Evolutionary conservation across 495 filamentous ascomycete species (phyloP).

Genomic region (Podospora bellae-mahoneyi): DNA sequence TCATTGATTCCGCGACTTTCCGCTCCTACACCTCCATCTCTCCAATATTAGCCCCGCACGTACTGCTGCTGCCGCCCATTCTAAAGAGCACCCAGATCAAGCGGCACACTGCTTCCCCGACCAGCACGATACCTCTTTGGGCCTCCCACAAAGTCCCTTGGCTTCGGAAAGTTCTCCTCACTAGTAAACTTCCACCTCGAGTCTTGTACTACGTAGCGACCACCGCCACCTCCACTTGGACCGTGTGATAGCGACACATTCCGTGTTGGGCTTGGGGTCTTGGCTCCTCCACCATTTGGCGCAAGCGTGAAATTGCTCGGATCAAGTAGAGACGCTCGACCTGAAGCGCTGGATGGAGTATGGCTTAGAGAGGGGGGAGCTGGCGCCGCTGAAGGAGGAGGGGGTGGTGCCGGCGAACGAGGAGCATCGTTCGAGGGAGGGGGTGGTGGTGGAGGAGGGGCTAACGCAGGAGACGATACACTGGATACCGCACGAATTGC

Average conservation of each 20-base stretch:
- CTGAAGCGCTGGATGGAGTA: constrained; percentile 34
- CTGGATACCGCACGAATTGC: constrained; percentile 48
- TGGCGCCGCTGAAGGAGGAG: constrained; percentile 34
- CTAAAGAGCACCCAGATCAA: constrained; percentile 64
- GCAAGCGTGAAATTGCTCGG: constrained; percentile 73
- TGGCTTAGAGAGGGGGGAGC: constrained; percentile 35
- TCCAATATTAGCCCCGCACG: background rate
- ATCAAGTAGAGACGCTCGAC: constrained; percentile 57
- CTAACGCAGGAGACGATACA: constrained; percentile 42
- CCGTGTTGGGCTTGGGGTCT: constrained; percentile 44
- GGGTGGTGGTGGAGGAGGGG: constrained; percentile 41
- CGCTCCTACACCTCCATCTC: background rate
- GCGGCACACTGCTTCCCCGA: constrained; percentile 86
- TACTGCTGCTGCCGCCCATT: background rate
- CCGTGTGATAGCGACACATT: constrained; percentile 26
- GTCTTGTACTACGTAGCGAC: constrained; percentile 66
- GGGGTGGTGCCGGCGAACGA: constrained; percentile 37
- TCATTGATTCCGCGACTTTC: background rate
- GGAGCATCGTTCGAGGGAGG: constrained; percentile 27
- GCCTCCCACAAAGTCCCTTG: constrained; percentile 69
- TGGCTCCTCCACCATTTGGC: constrained; percentile 43
- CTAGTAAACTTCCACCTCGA: constrained; percentile 80
- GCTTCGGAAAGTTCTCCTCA: constrained; percentile 79
- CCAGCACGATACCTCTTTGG: constrained; percentile 81
- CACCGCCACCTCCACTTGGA: constrained; percentile 39